Evolutionary conservation across 208 protist species (phyloP).

Genomic region (Trypanosoma rangeli): DNA sequence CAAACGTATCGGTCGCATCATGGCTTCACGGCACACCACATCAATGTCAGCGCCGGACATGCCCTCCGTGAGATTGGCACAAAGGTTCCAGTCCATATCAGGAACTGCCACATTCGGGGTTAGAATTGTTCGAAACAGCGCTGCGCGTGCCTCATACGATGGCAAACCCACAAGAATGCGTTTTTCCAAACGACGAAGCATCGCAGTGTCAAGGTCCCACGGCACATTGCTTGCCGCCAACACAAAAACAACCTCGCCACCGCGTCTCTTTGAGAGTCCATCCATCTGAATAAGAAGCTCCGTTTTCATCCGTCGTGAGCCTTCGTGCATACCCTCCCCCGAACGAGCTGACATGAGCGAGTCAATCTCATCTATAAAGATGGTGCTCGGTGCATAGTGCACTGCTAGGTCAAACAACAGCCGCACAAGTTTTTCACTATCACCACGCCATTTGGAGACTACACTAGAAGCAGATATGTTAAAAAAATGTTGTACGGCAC

Average conservation of each 20-base stretch:
- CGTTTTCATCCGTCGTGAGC: conserved; percentile 92
- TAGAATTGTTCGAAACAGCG: conserved; percentile 76
- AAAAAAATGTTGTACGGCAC: conserved; percentile 99
- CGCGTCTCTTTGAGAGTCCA: conserved; percentile 76
- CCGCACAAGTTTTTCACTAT: conserved; percentile 97
- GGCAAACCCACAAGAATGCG: conserved; percentile 90
- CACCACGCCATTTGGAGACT: conserved; percentile 97
- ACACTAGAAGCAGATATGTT: conserved; percentile 97
- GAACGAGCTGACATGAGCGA: conserved; percentile 95
- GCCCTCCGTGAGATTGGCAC: conserved; percentile 61
- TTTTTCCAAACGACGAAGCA: conserved; percentile 92
- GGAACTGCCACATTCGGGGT: conserved; percentile 1
- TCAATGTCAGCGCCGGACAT: conserved; percentile 94
- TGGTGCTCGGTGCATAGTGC: conserved; percentile 93
- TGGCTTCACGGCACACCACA: conserved; percentile 88
- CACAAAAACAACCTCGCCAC: conserved; percentile 90
- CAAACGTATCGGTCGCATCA: conserved; percentile 91
- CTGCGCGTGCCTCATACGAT: conserved; percentile 50
- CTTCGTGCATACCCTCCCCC: conserved; percentile 93
- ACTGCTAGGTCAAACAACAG: conserved; percentile 94
- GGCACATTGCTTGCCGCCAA: conserved; percentile 93
- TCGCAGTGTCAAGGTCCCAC: conserved; percentile 93
- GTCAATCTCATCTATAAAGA: conserved; percentile 99
- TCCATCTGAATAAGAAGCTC: conserved; percentile 94
- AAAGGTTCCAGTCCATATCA: conserved; percentile 61